A percentile compares a stretch with the other conserved stretches of the same genome.
These are phyloP conservation scores for Cystobasidium onofrii DNA, from an alignment of 768 basidiomycete genomes.

Conservation along the genomic window DNA sequence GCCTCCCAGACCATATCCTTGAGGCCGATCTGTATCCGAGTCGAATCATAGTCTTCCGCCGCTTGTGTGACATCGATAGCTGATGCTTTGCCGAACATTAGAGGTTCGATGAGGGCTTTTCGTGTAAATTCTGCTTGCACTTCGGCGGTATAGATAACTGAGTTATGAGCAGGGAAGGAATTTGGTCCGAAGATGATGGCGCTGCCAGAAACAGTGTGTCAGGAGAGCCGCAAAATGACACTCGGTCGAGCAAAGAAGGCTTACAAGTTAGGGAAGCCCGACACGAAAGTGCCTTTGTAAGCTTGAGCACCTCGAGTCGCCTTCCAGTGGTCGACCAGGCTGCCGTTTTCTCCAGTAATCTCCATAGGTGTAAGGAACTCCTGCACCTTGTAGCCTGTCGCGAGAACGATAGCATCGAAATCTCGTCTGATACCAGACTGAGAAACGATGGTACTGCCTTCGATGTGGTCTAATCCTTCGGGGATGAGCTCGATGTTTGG, in stretches of 20 bases:
- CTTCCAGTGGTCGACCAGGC: slow-evolving; percentile 4
- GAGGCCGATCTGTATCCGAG: not conserved
- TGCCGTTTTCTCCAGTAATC: not conserved
- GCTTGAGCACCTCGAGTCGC: not conserved
- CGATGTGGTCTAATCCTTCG: not conserved
- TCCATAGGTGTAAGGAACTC: slow-evolving; percentile 8
- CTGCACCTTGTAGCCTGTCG: not conserved
- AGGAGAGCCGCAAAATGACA: not conserved
- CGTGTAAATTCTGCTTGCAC: slow-evolving; percentile 5
- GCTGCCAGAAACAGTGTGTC: not conserved
- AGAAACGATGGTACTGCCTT: slow-evolving; percentile 1
- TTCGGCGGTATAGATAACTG: not conserved
- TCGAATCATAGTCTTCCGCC: slow-evolving; percentile 3
- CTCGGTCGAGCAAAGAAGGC: not conserved
- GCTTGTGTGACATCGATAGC: slow-evolving; percentile 8
- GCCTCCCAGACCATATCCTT: slow-evolving; percentile 22
- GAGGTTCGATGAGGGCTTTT: not conserved
- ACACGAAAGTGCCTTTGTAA: not conserved
- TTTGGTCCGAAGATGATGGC: slow-evolving; percentile 9
- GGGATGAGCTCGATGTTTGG: slow-evolving; percentile 52
- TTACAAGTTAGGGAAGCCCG: not conserved
- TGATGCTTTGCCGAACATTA: slow-evolving; percentile 8
- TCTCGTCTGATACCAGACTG: not conserved
- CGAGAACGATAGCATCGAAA: not conserved
- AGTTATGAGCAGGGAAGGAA: slow-evolving; percentile 1